Conservation (phyloP, 108 stramenopile genomes). For the Thalassiosira profunda region DNA sequence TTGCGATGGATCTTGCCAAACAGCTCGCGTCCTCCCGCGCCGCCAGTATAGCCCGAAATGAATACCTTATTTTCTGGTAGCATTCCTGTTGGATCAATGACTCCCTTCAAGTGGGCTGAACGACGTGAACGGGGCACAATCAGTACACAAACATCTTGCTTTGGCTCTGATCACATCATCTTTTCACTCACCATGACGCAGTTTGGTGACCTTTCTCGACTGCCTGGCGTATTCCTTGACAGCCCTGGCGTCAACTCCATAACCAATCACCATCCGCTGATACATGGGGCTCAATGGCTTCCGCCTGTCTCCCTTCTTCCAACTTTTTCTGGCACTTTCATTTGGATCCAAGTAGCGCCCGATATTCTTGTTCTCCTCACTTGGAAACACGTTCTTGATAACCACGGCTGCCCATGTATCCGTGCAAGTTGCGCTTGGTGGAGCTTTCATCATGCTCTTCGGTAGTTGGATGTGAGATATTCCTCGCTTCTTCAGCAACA, state of each 20-base stretch:
- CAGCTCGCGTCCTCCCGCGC: not conserved
- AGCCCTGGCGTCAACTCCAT: slow-evolving; percentile 1
- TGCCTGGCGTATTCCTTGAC: not conserved
- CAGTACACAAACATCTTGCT: too few species aligned
- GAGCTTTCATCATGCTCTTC: slow-evolving; percentile 37
- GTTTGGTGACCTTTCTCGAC: not conserved
- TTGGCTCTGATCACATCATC: too few species aligned
- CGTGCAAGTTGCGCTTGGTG: slow-evolving; percentile 3
- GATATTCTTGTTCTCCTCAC: not conserved
- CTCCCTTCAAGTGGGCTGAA: slow-evolving; percentile 6
- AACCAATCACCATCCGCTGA: slow-evolving; percentile 16
- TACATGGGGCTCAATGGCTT: slow-evolving; percentile 32
- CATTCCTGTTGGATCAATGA: slow-evolving; percentile 8
- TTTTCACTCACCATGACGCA: slow-evolving; percentile 6
- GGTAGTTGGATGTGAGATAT: slow-evolving; percentile 35
- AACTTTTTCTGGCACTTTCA: slow-evolving; percentile 1
- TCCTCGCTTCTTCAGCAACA: slow-evolving; percentile 30
- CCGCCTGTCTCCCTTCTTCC: not conserved
- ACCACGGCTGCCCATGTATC: not conserved
- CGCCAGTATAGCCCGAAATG: slow-evolving; percentile 11
- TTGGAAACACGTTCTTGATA: slow-evolving; percentile 15
- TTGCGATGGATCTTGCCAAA: slow-evolving; percentile 8
- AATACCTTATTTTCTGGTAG: slow-evolving; percentile 13
- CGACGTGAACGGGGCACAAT: not conserved
- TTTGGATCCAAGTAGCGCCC: slow-evolving; percentile 33